phyloP scores from a whole-genome alignment of 2,329 filamentous ascomycete genomes.

The Cadophora gregata region DNA sequence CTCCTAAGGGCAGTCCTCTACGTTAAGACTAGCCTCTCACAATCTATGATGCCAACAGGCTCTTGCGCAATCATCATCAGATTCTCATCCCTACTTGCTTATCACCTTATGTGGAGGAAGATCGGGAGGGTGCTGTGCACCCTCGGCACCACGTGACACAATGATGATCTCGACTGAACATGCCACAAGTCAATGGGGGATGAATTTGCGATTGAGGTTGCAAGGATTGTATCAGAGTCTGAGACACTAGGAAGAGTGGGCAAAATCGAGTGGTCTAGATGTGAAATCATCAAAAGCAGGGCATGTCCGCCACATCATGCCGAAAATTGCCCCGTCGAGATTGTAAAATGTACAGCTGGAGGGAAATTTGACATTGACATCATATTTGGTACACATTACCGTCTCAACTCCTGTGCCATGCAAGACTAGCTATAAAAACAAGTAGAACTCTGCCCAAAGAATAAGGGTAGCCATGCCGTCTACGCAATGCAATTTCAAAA shows the following conservation, averaged over 20 bases:
- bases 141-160: conserved; percentile 35
- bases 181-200: too few relatives aligned
- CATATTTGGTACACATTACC: conserved; percentile 16
- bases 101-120: conserved; percentile 84
- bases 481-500: conserved; percentile 18
- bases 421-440: conserved; percentile 5
- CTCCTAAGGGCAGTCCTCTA: conserved; percentile 89
- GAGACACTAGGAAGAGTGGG: not conserved
- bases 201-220: conserved; percentile 18
- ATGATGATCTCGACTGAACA: too few relatives aligned
- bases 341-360: not conserved
- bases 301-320: not conserved
- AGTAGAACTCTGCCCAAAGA: not conserved
- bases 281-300: not conserved
- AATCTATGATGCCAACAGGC: conserved; percentile 57
- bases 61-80: conserved; percentile 73
- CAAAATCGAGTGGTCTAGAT: not conserved
- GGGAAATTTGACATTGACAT: not conserved
- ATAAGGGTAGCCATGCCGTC: not conserved
- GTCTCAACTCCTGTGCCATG: conserved; percentile 14
- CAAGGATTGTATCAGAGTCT: not conserved
- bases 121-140: conserved; percentile 51
- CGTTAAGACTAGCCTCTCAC: conserved; percentile 87
- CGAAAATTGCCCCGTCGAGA: not conserved
- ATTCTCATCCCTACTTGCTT: conserved; percentile 79